Evolutionary conservation across 331 rosid genomes (phyloP).

Genomic region (Malus hybrid): DNA sequence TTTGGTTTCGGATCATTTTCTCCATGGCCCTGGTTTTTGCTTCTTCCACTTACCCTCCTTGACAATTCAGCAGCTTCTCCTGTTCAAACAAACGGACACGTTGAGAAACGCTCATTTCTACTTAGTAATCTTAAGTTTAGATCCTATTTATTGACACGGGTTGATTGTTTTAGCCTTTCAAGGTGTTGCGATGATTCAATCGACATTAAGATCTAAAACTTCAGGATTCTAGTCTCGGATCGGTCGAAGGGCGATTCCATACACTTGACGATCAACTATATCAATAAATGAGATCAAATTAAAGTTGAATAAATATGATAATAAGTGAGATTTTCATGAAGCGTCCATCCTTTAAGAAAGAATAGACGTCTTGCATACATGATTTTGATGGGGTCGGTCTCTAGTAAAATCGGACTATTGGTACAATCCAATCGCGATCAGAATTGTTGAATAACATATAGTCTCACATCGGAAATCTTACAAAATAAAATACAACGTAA

Average conservation of each 20-base stretch:
- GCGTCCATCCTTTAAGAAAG: background rate
- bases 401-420: background rate
- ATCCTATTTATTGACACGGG: background rate
- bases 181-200: too few relatives aligned
- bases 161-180: too few relatives aligned
- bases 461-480: background rate
- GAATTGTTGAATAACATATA: background rate
- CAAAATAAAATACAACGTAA: background rate
- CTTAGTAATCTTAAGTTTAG: background rate
- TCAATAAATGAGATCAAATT: too few relatives aligned
- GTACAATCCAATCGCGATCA: background rate
- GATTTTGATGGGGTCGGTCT: background rate
- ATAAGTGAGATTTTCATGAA: background rate
- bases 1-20: slow-evolving; percentile 48
- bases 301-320: too few relatives aligned
- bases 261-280: too few relatives aligned
- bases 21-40: slow-evolving; percentile 24
- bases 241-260: too few relatives aligned
- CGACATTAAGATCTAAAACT: too few relatives aligned
- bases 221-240: too few relatives aligned
- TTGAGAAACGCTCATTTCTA: background rate
- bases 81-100: slow-evolving; percentile 8
- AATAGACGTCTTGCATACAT: background rate
- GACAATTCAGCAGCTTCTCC: slow-evolving; percentile 35
- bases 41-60: slow-evolving; percentile 42